Percentiles rank a stretch among this genome's conserved stretches.
Conservation (phyloP, 1,284 basidiomycete species). For the Marasmius oreades region DNA sequence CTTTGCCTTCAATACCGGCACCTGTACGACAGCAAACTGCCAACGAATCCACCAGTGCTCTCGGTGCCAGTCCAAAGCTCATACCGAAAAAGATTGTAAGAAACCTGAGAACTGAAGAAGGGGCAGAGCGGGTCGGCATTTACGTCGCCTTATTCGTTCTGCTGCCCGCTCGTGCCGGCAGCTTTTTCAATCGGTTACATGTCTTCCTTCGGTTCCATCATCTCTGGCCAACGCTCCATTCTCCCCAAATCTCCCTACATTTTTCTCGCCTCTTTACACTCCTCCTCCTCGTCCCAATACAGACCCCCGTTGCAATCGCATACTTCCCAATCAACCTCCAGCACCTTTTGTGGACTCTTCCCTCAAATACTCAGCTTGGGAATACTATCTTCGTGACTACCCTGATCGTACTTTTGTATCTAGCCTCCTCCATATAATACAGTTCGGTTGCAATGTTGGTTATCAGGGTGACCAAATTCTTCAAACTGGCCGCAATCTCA, state of each 20-base stretch:
- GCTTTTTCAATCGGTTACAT: background rate
- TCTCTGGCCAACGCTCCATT: background rate
- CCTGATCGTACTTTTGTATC: conserved; percentile 28
- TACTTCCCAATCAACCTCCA: conserved; percentile 3
- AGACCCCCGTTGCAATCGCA: conserved; percentile 23
- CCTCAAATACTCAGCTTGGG: conserved; percentile 23
- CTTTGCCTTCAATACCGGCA: background rate
- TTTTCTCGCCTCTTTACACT: conserved; percentile 14
- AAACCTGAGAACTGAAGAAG: background rate
- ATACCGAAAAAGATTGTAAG: background rate
- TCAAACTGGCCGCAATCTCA: conserved; percentile 18
- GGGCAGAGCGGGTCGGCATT: background rate
- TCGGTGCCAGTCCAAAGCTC: background rate
- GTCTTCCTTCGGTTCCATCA: background rate
- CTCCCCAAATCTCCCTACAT: background rate
- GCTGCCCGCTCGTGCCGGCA: conserved; percentile 6
- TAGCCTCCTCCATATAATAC: conserved; percentile 27
- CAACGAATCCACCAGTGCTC: background rate
- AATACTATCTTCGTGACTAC: conserved; percentile 26
- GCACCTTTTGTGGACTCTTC: conserved; percentile 16
- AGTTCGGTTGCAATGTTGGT: conserved; percentile 28
- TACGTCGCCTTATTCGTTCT: conserved; percentile 6
- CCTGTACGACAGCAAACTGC: background rate
- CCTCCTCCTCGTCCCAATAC: conserved; percentile 25
- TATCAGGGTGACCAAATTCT: conserved; percentile 19